Evolutionary conservation across 257 asterid genomes (phyloP).

Genomic region (Fraxinus anomala): DNA sequence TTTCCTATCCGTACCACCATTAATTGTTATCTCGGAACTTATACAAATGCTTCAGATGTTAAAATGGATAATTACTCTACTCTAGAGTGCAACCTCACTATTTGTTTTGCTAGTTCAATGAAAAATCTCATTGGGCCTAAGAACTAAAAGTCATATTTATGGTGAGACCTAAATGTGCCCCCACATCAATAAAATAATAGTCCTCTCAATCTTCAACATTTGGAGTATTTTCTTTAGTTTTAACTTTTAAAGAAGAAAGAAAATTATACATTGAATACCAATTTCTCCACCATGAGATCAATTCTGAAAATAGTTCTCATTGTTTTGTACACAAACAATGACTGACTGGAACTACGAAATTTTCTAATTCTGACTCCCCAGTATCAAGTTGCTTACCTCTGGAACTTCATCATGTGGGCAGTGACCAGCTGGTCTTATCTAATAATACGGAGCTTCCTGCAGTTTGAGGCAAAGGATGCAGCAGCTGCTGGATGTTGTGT

Average conservation of each 20-base stretch:
- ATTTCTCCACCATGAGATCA: background rate
- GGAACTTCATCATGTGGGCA: conserved; percentile 99
- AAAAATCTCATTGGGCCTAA: background rate
- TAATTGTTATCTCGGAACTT: too few relatives aligned
- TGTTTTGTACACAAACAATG: background rate
- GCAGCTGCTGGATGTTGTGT: conserved; percentile 97
- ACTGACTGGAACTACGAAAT: background rate
- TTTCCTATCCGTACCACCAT: too few relatives aligned
- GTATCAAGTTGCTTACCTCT: conserved; percentile 55
- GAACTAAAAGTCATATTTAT: background rate
- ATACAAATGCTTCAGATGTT: background rate
- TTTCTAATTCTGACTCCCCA: too few relatives aligned
- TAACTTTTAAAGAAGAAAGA: background rate
- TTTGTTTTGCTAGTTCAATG: background rate
- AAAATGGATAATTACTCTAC: too few relatives aligned
- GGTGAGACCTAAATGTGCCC: background rate
- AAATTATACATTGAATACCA: background rate
- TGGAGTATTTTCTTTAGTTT: background rate
- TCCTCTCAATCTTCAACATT: too few relatives aligned
- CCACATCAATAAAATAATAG: background rate
- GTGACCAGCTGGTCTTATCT: conserved; percentile 95
- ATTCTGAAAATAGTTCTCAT: background rate
- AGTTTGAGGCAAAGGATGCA: conserved; percentile 80
- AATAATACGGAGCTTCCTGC: conserved; percentile 82
- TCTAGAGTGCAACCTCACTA: background rate